Conservation (phyloP, 2,329 filamentous ascomycete genomes). For the Calonectria multiphialidica region DNA sequence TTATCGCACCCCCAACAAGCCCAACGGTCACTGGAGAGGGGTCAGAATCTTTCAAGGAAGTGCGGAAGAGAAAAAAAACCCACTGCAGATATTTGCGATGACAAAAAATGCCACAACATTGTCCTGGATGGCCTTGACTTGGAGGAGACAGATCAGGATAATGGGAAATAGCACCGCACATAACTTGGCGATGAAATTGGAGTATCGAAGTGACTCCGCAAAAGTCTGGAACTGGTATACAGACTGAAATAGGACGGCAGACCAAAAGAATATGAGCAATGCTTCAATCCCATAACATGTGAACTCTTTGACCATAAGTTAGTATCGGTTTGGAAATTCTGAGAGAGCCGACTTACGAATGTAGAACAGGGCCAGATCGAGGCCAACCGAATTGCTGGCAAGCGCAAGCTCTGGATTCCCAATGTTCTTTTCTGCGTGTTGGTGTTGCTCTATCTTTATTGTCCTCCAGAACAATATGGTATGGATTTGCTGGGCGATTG, state of each 20-base stretch:
- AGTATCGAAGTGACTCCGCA: slow-evolving; percentile 8
- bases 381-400: slow-evolving; percentile 53
- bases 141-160: slow-evolving; percentile 11
- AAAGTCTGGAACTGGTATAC: slow-evolving; percentile 18
- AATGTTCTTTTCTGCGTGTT: slow-evolving; percentile 48
- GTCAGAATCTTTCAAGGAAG: background rate
- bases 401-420: slow-evolving; percentile 57
- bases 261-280: slow-evolving; percentile 61
- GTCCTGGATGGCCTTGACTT: slow-evolving; percentile 1
- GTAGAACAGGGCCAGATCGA: slow-evolving; percentile 59
- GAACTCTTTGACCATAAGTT: slow-evolving; percentile 52
- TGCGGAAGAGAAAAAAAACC: background rate
- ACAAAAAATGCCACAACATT: slow-evolving; percentile 17
- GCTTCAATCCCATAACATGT: slow-evolving; percentile 64
- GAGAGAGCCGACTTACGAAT: slow-evolving; percentile 54
- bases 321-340: background rate
- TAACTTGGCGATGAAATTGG: slow-evolving; percentile 16
- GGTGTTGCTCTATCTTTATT: slow-evolving; percentile 54
- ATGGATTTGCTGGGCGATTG: slow-evolving; percentile 57
- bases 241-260: slow-evolving; percentile 30
- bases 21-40: slow-evolving; percentile 15
- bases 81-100: slow-evolving; percentile 25
- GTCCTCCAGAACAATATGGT: slow-evolving; percentile 54
- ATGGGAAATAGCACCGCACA: slow-evolving; percentile 15
- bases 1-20: slow-evolving; percentile 18